phyloP scores from a whole-genome alignment of 2,329 filamentous ascomycete species.

The Xylariaceae sp. region DNA sequence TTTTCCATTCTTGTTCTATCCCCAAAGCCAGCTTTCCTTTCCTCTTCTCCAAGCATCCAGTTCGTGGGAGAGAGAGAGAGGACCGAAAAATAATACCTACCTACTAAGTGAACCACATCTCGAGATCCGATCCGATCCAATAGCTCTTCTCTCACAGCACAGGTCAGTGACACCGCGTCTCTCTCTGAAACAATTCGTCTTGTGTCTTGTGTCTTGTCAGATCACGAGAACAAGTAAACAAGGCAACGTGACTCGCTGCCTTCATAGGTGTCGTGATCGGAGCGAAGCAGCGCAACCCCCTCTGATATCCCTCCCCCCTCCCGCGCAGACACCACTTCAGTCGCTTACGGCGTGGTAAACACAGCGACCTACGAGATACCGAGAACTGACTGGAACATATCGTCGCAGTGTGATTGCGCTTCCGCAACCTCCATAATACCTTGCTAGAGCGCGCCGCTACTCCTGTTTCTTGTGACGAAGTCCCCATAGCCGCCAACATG shows the following conservation, averaged over 20 bases:
- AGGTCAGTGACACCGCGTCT: slow-evolving; percentile 27
- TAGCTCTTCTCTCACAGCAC: slow-evolving; percentile 12
- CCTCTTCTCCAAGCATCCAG: not conserved
- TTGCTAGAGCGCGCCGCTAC: slow-evolving; percentile 2
- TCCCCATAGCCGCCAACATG: slow-evolving; percentile 33
- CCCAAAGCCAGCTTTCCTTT: not conserved
- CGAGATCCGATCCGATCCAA: not conserved
- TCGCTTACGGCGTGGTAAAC: slow-evolving; percentile 8
- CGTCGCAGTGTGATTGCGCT: slow-evolving; percentile 14
- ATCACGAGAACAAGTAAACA: slow-evolving; percentile 8
- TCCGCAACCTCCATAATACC: slow-evolving; percentile 7
- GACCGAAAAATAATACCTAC: slow-evolving; percentile 2
- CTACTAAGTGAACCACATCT: not conserved
- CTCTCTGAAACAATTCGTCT: slow-evolving; percentile 13
- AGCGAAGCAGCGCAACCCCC: slow-evolving; percentile 21
- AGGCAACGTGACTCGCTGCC: slow-evolving; percentile 30
- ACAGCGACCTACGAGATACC: not conserved
- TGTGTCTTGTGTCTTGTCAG: slow-evolving; percentile 8
- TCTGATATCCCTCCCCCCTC: not conserved
- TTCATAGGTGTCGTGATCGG: slow-evolving; percentile 6
- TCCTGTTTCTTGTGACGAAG: not conserved
- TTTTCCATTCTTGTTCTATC: not conserved
- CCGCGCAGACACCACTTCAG: slow-evolving; percentile 8
- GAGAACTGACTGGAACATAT: slow-evolving; percentile 15
- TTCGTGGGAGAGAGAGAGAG: not conserved